phyloP scores from a whole-genome alignment of 495 filamentous ascomycete genomes.

The Tuber melanosporum region DNA sequence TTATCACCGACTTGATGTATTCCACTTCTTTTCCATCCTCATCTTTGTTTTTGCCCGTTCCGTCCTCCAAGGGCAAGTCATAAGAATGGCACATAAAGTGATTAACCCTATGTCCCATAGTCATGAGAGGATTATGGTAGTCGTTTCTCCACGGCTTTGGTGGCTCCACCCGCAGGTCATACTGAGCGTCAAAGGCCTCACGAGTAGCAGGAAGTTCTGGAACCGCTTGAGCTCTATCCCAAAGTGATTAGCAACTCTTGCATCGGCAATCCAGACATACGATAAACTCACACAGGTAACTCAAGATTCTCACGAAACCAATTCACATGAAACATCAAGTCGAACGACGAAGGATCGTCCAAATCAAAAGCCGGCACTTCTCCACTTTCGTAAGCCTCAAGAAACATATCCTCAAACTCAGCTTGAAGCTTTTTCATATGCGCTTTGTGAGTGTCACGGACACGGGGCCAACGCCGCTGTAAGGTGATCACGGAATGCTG shows the following conservation, averaged over 20 bases:
- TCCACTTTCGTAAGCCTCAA: constrained; percentile 65
- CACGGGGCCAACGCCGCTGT: constrained; percentile 54
- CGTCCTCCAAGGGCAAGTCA: constrained; percentile 34
- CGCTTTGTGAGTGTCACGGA: constrained; percentile 54
- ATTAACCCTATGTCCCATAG: constrained; percentile 40
- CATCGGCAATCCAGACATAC: constrained; percentile 39
- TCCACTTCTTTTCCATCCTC: constrained; percentile 43
- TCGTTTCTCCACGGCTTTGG: constrained; percentile 42
- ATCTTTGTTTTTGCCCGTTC: constrained; percentile 32
- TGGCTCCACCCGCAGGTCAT: constrained; percentile 46
- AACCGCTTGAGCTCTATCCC: constrained; percentile 36
- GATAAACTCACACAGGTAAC: constrained; percentile 41
- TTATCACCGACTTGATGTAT: constrained; percentile 42
- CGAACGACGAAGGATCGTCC: constrained; percentile 61
- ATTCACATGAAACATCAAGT: constrained; percentile 67
- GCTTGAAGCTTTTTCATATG: constrained; percentile 62
- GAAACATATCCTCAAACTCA: constrained; percentile 71
- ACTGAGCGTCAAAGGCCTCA: constrained; percentile 49
- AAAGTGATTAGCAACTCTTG: constrained; percentile 6
- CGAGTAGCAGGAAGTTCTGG: constrained; percentile 52
- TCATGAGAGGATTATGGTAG: constrained; percentile 38
- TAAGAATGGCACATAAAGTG: constrained; percentile 45
- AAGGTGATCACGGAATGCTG: constrained; percentile 54
- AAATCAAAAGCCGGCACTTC: constrained; percentile 67
- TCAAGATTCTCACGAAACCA: constrained; percentile 60